These are phyloP conservation scores for Austroboletus olivaceoglutinosus DNA, from an alignment of 1,284 basidiomycete species.

Conservation along the genomic window DNA sequence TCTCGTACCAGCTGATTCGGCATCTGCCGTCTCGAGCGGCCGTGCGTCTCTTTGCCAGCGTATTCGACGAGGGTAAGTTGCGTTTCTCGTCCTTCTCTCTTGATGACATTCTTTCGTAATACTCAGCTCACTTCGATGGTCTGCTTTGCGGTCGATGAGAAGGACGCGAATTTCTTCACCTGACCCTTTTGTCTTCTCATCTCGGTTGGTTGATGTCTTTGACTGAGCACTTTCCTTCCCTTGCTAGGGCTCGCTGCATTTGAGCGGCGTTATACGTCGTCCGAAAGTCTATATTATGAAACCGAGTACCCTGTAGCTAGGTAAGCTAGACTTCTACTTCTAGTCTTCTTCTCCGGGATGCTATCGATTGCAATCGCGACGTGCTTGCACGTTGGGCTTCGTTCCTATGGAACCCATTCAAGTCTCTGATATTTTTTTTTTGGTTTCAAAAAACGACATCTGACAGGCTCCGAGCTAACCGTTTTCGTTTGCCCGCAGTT, in stretches of 20 bases:
- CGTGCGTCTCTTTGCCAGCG: slow-evolving; percentile 8
- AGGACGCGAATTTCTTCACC: slow-evolving; percentile 42
- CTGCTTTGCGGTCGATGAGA: slow-evolving; percentile 48
- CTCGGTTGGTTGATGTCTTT: slow-evolving; percentile 8
- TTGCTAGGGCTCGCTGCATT: neutral
- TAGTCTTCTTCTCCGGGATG: slow-evolving; percentile 41
- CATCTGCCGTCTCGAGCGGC: neutral
- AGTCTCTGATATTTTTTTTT: slow-evolving; percentile 56
- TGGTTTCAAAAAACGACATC: neutral
- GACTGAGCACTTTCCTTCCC: no score
- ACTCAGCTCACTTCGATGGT: slow-evolving; percentile 67
- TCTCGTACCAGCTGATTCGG: neutral
- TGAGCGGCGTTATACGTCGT: neutral
- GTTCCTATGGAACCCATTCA: slow-evolving; percentile 74
- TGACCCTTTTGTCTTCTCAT: slow-evolving; percentile 29
- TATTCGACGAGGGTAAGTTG: slow-evolving; percentile 16
- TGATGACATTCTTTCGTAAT: slow-evolving; percentile 51
- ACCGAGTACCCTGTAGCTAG: neutral
- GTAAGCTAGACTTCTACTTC: slow-evolving; percentile 19
- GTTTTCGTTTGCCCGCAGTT: slow-evolving; percentile 7
- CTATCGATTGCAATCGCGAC: slow-evolving; percentile 52
- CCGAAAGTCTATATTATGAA: neutral
- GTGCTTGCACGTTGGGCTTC: slow-evolving; percentile 56
- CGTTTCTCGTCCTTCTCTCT: neutral
- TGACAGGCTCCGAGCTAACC: slow-evolving; percentile 14